Base-by-base conservation (phyloP, 2,329 filamentous ascomycete species). In the Clarireedia hainanense region DNA sequence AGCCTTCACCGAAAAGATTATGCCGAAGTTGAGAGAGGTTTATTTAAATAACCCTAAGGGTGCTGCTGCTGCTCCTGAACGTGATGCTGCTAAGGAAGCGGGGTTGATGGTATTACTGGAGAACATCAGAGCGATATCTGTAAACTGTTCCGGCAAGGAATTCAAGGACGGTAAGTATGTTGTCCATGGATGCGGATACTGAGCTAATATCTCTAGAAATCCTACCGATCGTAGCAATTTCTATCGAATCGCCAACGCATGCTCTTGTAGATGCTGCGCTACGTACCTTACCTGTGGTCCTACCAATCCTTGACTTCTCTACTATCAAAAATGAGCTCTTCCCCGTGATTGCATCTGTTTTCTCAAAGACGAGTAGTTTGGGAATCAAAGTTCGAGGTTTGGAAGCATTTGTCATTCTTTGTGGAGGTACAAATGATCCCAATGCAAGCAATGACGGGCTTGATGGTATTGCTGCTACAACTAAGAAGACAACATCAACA, bases 241-340 rank as follows among this genome's bases (percentile, higher is more conserved):
- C 90, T 0, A 80, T 99, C 54, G 90, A 96, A 65, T 96, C 91
- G 9, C 81, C 89, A 0, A 96, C 91, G 0, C 94, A 95, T 63
- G 86, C 88, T 1, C 77, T 99, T 15, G 88, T 96, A 0, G 94
- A 97, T 71, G 87, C 88, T 4, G 86, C 91, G 2, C 76, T 99
- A 14, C 81, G 86, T 50, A 88, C 86, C 27, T 74, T 99, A 5
- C 86, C 90, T 2, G 78, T 83, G 1, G 81, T 96, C n/a, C 74
- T 97, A 5, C 89, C 91, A 0, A 83, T 94, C 2, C 82, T 99
- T 6, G 94, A 99, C 71, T 97, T 96, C 64, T 95, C 87, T 63
- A 97, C 92, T 0, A 91, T 96, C 65, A 99, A 97, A 72, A 94
- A 95, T 64, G 92, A 97, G 60, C 79, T 99, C 1, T 99, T 99